These are phyloP conservation scores for Acer negundo DNA, from an alignment of 345 rosid genomes.

Conservation along the genomic window DNA sequence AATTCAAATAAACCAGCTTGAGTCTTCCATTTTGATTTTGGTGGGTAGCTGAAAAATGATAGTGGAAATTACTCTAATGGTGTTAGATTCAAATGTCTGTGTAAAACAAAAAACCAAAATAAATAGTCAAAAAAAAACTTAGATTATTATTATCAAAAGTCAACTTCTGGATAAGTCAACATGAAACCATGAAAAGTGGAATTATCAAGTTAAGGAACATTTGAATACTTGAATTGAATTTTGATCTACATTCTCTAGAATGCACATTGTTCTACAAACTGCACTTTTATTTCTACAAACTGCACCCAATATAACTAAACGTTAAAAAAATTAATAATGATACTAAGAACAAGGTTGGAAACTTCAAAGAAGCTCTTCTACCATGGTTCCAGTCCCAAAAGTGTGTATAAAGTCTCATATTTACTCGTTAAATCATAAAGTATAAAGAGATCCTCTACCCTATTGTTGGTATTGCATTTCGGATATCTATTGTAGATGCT, in stretches of 20 bases:
- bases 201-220: neutral
- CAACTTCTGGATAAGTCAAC: conserved; percentile 16
- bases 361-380: no score
- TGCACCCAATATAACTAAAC: neutral
- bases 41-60: neutral
- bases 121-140: neutral
- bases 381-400: no score
- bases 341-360: no score
- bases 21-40: neutral
- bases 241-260: neutral
- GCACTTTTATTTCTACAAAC: no score
- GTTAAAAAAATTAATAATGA: no score
- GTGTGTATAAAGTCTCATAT: no score
- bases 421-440: no score
- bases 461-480: no score
- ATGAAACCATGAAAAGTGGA: neutral
- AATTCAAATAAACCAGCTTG: neutral
- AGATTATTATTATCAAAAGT: neutral
- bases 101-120: neutral
- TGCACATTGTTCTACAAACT: neutral
- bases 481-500: no score
- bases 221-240: neutral
- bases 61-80: no score
- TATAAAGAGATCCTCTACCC: no score
- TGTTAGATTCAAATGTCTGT: neutral